phyloP scores from a whole-genome alignment of 2,329 filamentous ascomycete species.

The Diplodia seriata region DNA sequence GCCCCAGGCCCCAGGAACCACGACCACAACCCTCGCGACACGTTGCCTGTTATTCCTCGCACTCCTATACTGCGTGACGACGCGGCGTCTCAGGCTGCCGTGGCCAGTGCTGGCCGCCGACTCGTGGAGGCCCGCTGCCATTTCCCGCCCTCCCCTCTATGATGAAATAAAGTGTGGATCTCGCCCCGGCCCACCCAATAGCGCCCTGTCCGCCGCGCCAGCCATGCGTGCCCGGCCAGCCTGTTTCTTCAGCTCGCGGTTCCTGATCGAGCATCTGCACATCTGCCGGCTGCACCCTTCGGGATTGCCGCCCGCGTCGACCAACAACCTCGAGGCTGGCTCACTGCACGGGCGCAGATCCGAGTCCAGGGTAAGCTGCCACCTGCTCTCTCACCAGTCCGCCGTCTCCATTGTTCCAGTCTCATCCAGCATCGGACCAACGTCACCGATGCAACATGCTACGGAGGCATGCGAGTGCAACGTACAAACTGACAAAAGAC shows the following conservation, averaged over 20 bases:
- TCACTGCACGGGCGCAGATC: background rate
- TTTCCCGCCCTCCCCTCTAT: background rate
- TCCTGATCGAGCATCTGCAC: background rate
- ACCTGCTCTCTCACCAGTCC: background rate
- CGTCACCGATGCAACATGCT: background rate
- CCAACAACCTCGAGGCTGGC: background rate
- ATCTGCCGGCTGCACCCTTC: background rate
- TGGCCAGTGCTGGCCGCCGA: background rate
- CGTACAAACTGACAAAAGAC: no score
- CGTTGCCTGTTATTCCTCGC: no score
- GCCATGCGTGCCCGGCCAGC: background rate
- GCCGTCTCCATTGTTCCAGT: background rate
- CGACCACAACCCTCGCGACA: no score
- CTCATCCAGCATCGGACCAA: no score
- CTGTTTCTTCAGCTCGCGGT: background rate
- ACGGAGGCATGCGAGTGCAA: no score
- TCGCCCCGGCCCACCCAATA: background rate
- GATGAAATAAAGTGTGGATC: constrained; percentile 3
- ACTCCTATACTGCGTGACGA: background rate
- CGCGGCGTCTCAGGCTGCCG: background rate
- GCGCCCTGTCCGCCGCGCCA: background rate
- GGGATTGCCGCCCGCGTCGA: background rate
- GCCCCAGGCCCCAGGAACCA: no score
- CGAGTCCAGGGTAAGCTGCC: background rate
- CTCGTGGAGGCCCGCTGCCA: background rate